Percentiles rank a stretch among this genome's conserved stretches.
phyloP scores from a whole-genome alignment of 768 basidiomycete species.

The Termitomyces sp. region DNA sequence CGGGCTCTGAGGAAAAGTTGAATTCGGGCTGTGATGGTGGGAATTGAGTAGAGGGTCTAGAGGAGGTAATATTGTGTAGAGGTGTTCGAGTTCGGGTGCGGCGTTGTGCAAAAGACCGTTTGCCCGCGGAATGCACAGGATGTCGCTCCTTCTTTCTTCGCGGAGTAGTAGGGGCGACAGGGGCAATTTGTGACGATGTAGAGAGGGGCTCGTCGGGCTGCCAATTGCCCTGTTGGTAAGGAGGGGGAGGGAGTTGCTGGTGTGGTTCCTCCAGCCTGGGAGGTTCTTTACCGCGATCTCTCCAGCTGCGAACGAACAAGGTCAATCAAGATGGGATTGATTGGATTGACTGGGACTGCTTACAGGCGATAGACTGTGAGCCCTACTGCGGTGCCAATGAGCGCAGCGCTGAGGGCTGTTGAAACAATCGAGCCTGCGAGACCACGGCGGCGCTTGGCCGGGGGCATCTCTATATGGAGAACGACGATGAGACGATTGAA shows the following conservation, averaged over 20 bases:
- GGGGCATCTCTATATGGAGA: conserved; percentile 65
- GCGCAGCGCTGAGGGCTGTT: conserved; percentile 78
- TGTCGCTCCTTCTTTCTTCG: conserved; percentile 7
- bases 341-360: conserved; percentile 24
- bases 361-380: conserved; percentile 84
- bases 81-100: conserved; percentile 14
- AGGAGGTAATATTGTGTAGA: conserved; percentile 13
- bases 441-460: conserved; percentile 75
- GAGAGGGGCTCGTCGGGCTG: conserved; percentile 24
- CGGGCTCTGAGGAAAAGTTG: conserved; percentile 29
- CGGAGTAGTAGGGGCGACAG: conserved; percentile 20
- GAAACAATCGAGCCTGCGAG: conserved; percentile 81
- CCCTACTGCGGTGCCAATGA: conserved; percentile 84
- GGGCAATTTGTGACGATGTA: conserved; percentile 18
- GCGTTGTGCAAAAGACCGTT: background rate
- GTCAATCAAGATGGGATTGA: conserved; percentile 3
- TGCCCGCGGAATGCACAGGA: background rate
- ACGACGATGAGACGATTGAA: conserved; percentile 36
- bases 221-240: conserved; percentile 62
- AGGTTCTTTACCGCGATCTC: conserved; percentile 61
- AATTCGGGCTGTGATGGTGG: conserved; percentile 35
- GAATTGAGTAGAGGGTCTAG: conserved; percentile 9
- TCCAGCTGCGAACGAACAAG: conserved; percentile 51
- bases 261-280: conserved; percentile 8
- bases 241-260: conserved; percentile 47